Conservation (phyloP, 2,329 filamentous ascomycete genomes). For the Nemania abortiva region DNA sequence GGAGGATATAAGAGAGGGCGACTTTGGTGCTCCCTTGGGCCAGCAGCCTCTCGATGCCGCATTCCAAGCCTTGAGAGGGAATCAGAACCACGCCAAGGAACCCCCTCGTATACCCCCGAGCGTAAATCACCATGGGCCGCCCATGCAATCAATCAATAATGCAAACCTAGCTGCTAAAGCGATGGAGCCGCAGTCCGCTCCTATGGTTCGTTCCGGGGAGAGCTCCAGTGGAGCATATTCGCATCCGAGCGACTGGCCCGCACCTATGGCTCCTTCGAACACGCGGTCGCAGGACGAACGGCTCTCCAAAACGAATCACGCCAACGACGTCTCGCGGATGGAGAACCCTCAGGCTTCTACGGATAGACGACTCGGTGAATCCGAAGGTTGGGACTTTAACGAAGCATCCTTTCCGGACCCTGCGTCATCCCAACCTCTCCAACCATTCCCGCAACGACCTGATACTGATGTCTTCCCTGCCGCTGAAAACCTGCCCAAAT, state of each 20-base stretch:
- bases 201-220: conserved; percentile 67
- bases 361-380: conserved; percentile 65
- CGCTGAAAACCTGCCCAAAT: conserved; percentile 83
- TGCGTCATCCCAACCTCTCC: conserved; percentile 56
- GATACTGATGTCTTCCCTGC: conserved; percentile 91
- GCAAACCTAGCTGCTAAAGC: conserved; percentile 52
- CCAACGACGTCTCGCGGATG: conserved; percentile 55
- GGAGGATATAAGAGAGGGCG: conserved; percentile 69
- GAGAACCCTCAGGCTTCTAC: conserved; percentile 58
- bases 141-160: conserved; percentile 58
- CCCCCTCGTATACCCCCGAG: conserved; percentile 65
- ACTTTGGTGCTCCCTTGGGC: conserved; percentile 60
- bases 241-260: conserved; percentile 49
- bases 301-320: conserved; percentile 52
- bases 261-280: conserved; percentile 41
- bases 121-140: conserved; percentile 68
- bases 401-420: conserved; percentile 76
- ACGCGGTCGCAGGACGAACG: conserved; percentile 47
- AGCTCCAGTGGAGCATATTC: conserved; percentile 58
- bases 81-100: conserved; percentile 70
- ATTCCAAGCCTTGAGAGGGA: conserved; percentile 52
- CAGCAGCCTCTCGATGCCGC: conserved; percentile 58
- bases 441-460: conserved; percentile 72
- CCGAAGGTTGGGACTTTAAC: conserved; percentile 94
- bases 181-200: conserved; percentile 59